These are phyloP conservation scores for Suillus discolor DNA, from an alignment of 768 basidiomycete genomes.

Conservation along the genomic window DNA sequence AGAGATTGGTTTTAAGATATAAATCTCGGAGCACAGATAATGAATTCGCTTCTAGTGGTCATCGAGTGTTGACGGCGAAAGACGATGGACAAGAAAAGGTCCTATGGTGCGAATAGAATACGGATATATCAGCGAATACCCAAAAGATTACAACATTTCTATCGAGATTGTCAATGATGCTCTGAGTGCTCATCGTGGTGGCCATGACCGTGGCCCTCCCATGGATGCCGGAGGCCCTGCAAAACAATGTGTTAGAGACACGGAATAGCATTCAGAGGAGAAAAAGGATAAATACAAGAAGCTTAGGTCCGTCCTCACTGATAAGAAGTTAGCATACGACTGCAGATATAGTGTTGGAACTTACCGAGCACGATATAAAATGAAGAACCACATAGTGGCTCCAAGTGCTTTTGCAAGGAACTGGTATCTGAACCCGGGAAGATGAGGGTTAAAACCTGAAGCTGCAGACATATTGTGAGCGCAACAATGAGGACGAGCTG, in stretches of 20 bases:
- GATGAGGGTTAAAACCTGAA: conserved; percentile 87
- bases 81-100: neutral
- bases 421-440: conserved; percentile 74
- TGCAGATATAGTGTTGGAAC: conserved; percentile 30
- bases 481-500: neutral
- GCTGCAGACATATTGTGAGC: conserved; percentile 35
- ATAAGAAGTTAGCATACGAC: conserved; percentile 7
- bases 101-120: no score
- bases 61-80: neutral
- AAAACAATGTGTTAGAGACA: conserved; percentile 10
- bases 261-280: neutral
- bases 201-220: conserved; percentile 62
- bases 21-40: neutral
- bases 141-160: conserved; percentile 15
- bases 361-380: conserved; percentile 93
- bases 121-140: neutral
- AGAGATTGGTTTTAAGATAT: neutral
- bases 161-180: conserved; percentile 38
- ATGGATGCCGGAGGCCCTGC: conserved; percentile 63
- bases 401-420: conserved; percentile 86
- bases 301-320: conserved; percentile 77
- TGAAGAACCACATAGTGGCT: conserved; percentile 98
- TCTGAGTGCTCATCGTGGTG: conserved; percentile 38
- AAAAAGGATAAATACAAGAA: conserved; percentile 52
- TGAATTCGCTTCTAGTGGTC: neutral